These are phyloP conservation scores for Esteya vermicola DNA, from an alignment of 2,329 filamentous ascomycete species.

Conservation along the genomic window DNA sequence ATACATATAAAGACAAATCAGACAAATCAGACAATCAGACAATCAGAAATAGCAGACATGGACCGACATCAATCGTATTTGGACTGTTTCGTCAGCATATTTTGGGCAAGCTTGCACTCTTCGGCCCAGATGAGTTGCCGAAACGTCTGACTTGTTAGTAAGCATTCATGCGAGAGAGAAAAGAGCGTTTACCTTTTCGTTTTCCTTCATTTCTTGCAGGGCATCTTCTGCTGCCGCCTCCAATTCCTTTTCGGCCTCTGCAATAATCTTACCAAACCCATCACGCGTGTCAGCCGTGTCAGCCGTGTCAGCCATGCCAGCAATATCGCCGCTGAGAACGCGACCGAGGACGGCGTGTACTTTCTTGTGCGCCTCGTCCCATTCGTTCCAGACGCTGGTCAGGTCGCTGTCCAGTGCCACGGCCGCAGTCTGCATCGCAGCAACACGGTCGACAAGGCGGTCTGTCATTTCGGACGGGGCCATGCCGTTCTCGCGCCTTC, in stretches of 20 bases:
- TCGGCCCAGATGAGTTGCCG: constrained; percentile 10
- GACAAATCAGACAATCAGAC: too few species aligned
- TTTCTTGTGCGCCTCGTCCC: constrained; percentile 26
- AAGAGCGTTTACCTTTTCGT: constrained; percentile 7
- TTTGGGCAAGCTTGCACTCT: constrained; percentile 12
- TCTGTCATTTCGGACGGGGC: constrained; percentile 4
- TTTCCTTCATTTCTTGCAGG: constrained; percentile 6
- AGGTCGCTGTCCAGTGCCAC: constrained; percentile 8
- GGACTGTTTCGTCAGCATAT: constrained; percentile 9
- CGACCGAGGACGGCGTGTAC: constrained; percentile 16
- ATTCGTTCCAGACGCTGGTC: constrained; percentile 14
- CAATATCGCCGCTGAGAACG: neutral
- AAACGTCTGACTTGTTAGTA: constrained; percentile 5
- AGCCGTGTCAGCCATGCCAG: neutral
- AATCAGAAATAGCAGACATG: too few species aligned
- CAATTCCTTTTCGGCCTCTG: constrained; percentile 5
- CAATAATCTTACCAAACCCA: constrained; percentile 2
- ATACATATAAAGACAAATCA: too few species aligned
- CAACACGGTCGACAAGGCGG: constrained; percentile 7
- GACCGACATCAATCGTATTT: constrained; percentile 11
- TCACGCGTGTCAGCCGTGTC: neutral
- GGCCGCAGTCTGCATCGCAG: constrained; percentile 2
- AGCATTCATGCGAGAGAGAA: neutral
- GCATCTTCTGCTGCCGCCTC: neutral
- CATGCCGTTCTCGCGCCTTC: neutral